Evolutionary conservation across 129 eudicot genomes (phyloP).

Genomic region (Saussurea involucrata): DNA sequence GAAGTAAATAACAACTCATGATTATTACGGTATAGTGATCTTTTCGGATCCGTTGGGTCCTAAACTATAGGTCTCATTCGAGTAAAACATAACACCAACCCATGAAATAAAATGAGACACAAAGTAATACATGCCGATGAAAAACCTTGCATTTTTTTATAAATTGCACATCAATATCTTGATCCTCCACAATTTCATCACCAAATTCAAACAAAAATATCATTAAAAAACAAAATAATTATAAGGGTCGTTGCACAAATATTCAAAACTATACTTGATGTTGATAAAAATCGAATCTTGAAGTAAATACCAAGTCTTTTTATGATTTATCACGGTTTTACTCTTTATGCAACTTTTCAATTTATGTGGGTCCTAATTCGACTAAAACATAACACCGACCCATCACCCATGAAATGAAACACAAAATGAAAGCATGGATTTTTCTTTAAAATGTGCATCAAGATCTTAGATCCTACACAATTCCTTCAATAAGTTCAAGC

Average conservation of each 20-base stretch:
- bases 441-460: background rate
- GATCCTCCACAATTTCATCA: background rate
- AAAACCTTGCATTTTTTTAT: background rate
- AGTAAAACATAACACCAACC: background rate
- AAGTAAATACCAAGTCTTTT: background rate
- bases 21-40: no score
- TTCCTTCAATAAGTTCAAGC: background rate
- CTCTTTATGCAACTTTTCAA: background rate
- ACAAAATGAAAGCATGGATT: background rate
- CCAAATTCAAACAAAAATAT: background rate
- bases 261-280: background rate
- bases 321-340: no score
- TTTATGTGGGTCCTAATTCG: background rate
- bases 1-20: background rate
- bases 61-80: background rate
- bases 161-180: conserved; percentile 11
- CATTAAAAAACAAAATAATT: background rate
- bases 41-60: background rate
- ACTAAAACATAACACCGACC: background rate
- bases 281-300: background rate
- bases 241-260: conserved; percentile 18
- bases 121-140: background rate
- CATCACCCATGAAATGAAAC: background rate
- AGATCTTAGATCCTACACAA: conserved; percentile 11
- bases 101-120: conserved; percentile 7